Conservation (phyloP, 139 green algal genomes). For the Mychonastes homosphaera region DNA sequence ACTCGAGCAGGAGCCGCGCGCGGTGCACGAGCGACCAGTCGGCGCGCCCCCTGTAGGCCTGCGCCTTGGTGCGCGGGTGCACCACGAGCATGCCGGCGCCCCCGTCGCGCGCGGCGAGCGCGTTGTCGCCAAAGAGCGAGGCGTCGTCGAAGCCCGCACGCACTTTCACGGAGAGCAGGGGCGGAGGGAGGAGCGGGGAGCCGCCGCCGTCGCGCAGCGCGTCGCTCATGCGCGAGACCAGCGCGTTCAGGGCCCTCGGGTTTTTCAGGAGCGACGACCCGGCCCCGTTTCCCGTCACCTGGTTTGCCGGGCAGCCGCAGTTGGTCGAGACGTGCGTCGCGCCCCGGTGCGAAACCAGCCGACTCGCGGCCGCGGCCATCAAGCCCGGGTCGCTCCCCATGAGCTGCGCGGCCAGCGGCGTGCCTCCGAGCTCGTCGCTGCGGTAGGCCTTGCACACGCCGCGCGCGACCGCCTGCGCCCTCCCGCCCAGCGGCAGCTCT, state of each 20-base stretch:
- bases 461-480: constrained; percentile 4
- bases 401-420: constrained; percentile 42
- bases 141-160: constrained; percentile 44
- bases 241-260: constrained; percentile 27
- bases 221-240: constrained; percentile 32
- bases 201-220: constrained; percentile 21
- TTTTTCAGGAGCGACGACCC: constrained; percentile 27
- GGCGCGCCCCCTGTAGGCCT: constrained; percentile 45
- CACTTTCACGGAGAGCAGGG: constrained; percentile 62
- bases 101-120: constrained; percentile 43
- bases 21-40: constrained; percentile 39
- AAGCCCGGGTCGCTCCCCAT: constrained; percentile 43
- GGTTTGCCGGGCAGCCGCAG: constrained; percentile 37
- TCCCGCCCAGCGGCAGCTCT: too few species aligned
- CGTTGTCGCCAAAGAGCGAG: constrained; percentile 44
- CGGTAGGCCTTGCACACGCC: constrained; percentile 34
- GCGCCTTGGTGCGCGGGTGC: constrained; percentile 51
- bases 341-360: constrained; percentile 22
- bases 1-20: constrained; percentile 38
- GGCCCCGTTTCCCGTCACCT: constrained; percentile 1
- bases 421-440: constrained; percentile 30
- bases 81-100: constrained; percentile 53
- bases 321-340: constrained; percentile 61
- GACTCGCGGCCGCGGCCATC: constrained; percentile 29
- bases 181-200: too few species aligned